Evolutionary conservation across 2,329 filamentous ascomycete genomes (phyloP).

Genomic region (Clarireedia homoeocarpa): DNA sequence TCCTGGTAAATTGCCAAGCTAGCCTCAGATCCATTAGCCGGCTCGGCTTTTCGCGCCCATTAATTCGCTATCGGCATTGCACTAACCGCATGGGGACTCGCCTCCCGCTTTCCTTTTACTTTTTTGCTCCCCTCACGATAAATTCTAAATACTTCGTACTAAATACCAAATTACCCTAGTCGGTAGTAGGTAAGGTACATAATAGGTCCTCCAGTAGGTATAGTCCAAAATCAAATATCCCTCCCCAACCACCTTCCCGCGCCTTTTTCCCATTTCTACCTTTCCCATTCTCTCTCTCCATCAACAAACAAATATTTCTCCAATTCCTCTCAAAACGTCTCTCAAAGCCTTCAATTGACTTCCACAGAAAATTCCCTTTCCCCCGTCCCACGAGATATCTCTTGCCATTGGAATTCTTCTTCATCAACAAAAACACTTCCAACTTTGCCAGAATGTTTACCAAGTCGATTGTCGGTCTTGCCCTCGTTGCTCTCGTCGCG

Average conservation of each 20-base stretch:
- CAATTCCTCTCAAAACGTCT: neutral
- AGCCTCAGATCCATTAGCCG: neutral
- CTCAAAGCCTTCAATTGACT: neutral
- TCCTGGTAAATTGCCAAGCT: neutral
- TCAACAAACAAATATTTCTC: neutral
- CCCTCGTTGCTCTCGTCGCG: constrained; percentile 22
- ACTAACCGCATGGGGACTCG: neutral
- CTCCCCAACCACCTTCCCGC: neutral
- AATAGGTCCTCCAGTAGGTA: neutral
- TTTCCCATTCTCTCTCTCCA: neutral
- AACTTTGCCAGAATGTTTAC: constrained; percentile 23
- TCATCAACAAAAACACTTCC: neutral
- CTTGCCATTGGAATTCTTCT: constrained; percentile 11
- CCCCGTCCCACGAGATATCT: neutral
- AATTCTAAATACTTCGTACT: constrained; percentile 1
- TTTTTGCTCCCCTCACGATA: neutral
- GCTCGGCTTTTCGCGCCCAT: neutral
- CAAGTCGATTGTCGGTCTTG: constrained; percentile 23
- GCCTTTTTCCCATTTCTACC: neutral
- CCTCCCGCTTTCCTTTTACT: neutral
- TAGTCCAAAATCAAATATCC: neutral
- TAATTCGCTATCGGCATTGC: neutral
- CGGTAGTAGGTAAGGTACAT: neutral
- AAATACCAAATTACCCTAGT: neutral
- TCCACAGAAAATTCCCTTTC: neutral